These are phyloP conservation scores for Vitellaria paradoxa DNA, from an alignment of 179 eudicot species.

Conservation along the genomic window DNA sequence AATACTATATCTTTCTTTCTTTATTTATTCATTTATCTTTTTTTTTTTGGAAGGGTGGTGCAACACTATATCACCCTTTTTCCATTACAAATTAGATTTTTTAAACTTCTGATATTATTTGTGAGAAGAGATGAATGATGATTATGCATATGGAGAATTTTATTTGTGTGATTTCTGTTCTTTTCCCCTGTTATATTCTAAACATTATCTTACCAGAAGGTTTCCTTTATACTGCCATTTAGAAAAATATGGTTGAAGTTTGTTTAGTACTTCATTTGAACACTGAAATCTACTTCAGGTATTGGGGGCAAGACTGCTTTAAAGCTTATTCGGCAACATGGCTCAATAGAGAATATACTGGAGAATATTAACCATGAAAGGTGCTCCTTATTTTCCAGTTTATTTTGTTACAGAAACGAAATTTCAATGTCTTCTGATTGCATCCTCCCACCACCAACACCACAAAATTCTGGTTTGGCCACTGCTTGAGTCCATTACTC, in stretches of 20 bases:
- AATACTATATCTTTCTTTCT: no score
- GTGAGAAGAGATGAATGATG: not conserved
- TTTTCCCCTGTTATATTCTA: not conserved
- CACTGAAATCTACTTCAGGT: conserved; percentile 39
- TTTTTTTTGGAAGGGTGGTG: no score
- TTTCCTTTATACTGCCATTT: not conserved
- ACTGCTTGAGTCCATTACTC: no score
- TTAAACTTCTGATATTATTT: conserved; percentile 1
- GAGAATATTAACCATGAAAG: conserved; percentile 90
- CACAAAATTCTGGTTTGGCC: no score
- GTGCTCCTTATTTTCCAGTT: conserved; percentile 24
- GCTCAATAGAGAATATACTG: conserved; percentile 76
- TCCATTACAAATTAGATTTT: not conserved
- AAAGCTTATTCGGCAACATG: conserved; percentile 94
- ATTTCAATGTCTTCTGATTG: no score
- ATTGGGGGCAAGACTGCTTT: conserved; percentile 92
- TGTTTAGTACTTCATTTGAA: conserved; percentile 8
- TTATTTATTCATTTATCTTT: no score
- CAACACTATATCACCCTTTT: not conserved
- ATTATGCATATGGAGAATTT: not conserved
- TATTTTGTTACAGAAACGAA: no score
- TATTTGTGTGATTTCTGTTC: not conserved
- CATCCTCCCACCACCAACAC: no score
- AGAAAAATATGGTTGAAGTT: not conserved
- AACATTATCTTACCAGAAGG: not conserved